Evolutionary conservation across 768 basidiomycete species (phyloP).

Genomic region (Nidula microcarpa): DNA sequence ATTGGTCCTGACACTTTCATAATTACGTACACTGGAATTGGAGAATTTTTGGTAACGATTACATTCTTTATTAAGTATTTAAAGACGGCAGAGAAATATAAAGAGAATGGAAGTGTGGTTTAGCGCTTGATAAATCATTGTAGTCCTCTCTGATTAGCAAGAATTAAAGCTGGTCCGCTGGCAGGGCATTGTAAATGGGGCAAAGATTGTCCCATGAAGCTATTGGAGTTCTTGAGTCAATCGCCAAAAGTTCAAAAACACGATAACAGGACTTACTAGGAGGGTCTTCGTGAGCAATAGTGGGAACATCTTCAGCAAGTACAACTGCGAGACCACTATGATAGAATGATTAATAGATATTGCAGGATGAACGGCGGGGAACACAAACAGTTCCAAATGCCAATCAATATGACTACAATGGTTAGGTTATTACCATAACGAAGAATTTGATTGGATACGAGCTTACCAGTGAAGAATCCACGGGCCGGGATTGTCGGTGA

Average conservation of each 20-base stretch:
- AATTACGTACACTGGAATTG: too few relatives aligned
- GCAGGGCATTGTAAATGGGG: constrained; percentile 1
- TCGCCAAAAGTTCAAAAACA: not conserved
- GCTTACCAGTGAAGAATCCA: constrained; percentile 5
- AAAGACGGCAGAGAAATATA: too few relatives aligned
- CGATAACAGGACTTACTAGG: not conserved
- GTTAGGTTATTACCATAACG: not conserved
- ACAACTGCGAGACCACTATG: constrained; percentile 7
- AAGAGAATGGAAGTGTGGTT: too few relatives aligned
- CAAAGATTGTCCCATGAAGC: constrained; percentile 5
- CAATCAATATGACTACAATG: constrained; percentile 3
- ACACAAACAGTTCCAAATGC: constrained; percentile 5
- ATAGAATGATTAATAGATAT: not conserved
- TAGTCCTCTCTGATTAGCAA: too few relatives aligned
- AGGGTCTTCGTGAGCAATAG: not conserved
- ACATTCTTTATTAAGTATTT: too few relatives aligned
- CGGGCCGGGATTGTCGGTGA: constrained; percentile 6
- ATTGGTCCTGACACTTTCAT: too few relatives aligned
- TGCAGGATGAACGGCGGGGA: not conserved
- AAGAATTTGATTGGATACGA: too few relatives aligned
- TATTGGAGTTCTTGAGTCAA: not conserved
- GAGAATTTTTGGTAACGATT: too few relatives aligned
- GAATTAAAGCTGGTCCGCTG: not conserved
- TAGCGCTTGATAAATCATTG: too few relatives aligned
- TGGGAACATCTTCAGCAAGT: constrained; percentile 4